These are phyloP conservation scores for Verticillium albo-atrum DNA, from an alignment of 2,329 filamentous ascomycete species.

Conservation along the genomic window DNA sequence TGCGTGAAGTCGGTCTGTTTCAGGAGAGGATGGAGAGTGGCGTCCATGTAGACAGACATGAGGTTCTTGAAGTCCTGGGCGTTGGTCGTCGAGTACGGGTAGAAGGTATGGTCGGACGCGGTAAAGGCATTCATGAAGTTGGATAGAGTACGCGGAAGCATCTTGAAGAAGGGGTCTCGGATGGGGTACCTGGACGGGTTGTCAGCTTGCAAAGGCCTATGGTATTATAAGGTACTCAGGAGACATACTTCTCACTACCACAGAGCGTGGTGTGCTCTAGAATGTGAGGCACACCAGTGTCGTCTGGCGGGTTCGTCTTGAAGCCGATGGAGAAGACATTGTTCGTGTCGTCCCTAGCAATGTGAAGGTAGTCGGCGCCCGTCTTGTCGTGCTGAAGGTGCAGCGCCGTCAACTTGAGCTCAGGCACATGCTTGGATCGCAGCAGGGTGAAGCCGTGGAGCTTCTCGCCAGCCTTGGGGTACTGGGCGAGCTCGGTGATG, in stretches of 20 bases:
- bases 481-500: slow-evolving; percentile 70
- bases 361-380: slow-evolving; percentile 90
- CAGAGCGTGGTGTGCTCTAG: slow-evolving; percentile 96
- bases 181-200: slow-evolving; percentile 75
- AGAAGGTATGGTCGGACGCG: slow-evolving; percentile 92
- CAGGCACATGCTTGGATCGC: slow-evolving; percentile 85
- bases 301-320: slow-evolving; percentile 97
- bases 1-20: slow-evolving; percentile 92
- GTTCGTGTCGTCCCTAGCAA: slow-evolving; percentile 92
- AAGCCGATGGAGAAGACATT: slow-evolving; percentile 99
- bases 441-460: slow-evolving; percentile 91
- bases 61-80: slow-evolving; percentile 92
- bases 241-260: slow-evolving; percentile 78
- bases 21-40: slow-evolving; percentile 83
- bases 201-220: background rate
- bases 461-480: slow-evolving; percentile 76
- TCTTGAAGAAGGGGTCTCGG: slow-evolving; percentile 98
- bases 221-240: slow-evolving; percentile 19
- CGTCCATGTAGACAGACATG: slow-evolving; percentile 93
- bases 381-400: slow-evolving; percentile 93
- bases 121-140: slow-evolving; percentile 99
- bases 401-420: slow-evolving; percentile 87
- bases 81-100: slow-evolving; percentile 97
- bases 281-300: slow-evolving; percentile 94
- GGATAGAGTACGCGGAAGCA: slow-evolving; percentile 95